phyloP scores from a whole-genome alignment of 2,329 filamentous ascomycete species.

The Sarocladium kiliense region DNA sequence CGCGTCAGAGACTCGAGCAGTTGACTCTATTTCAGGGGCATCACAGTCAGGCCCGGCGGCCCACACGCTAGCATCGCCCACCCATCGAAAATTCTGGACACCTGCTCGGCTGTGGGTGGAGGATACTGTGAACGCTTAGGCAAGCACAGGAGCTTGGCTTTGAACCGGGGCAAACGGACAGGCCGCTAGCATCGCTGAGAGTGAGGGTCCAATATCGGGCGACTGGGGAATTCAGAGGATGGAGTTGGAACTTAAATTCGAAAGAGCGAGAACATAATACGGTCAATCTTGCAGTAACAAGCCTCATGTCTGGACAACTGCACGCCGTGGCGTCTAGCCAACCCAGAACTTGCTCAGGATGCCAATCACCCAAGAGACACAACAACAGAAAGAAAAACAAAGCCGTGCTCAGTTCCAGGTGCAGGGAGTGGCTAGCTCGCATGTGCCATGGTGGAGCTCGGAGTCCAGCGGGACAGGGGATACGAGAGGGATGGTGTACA shows the following conservation, averaged over 20 bases:
- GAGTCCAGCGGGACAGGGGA: not conserved
- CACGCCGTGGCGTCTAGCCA: not conserved
- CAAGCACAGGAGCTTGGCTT: not conserved
- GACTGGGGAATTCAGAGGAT: not conserved
- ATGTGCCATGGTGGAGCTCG: slow-evolving; percentile 6
- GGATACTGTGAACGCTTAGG: not conserved
- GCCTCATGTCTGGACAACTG: no score
- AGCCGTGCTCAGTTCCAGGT: not conserved
- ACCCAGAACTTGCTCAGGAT: not conserved
- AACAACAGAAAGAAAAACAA: slow-evolving; percentile 6
- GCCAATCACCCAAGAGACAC: not conserved
- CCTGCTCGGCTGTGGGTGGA: not conserved
- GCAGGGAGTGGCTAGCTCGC: not conserved
- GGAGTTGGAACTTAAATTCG: not conserved
- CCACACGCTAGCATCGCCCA: slow-evolving; percentile 7
- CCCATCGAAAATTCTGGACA: not conserved
- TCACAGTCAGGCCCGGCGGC: not conserved
- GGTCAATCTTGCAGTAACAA: no score
- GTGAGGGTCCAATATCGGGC: not conserved
- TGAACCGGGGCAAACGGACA: not conserved
- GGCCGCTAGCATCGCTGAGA: slow-evolving; percentile 2
- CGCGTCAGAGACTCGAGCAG: not conserved
- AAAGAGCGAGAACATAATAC: no score
- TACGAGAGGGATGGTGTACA: slow-evolving; percentile 3
- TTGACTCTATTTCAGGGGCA: slow-evolving; percentile 9